Conservation (phyloP, 805 yeast species). For the Yamadazyma tumulicola region DNA sequence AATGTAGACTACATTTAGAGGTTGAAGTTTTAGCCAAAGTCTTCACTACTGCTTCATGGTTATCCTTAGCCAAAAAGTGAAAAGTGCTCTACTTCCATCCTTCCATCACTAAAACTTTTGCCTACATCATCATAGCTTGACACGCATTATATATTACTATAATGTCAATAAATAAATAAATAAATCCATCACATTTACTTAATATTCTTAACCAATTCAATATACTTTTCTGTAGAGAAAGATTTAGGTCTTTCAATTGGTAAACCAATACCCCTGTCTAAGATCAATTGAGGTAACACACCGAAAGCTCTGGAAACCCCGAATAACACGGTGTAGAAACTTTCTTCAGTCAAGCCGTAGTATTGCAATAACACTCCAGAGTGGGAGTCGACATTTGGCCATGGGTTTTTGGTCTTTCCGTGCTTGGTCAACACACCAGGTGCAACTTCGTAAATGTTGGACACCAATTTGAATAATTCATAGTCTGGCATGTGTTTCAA, state of each 20-base stretch:
- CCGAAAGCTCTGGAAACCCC: slow-evolving; percentile 83
- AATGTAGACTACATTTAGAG: too few species aligned
- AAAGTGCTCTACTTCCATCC: too few species aligned
- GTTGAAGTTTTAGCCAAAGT: too few species aligned
- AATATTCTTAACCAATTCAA: slow-evolving; percentile 64
- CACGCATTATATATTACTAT: background rate
- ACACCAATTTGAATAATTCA: slow-evolving; percentile 63
- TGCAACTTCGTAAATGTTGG: slow-evolving; percentile 63
- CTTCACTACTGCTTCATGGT: too few species aligned
- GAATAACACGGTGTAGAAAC: slow-evolving; percentile 76
- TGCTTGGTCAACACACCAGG: slow-evolving; percentile 72
- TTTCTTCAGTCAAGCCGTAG: slow-evolving; percentile 70
- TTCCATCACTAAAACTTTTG: too few species aligned
- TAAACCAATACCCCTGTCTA: slow-evolving; percentile 73
- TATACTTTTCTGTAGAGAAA: slow-evolving; percentile 90
- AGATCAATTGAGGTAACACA: slow-evolving; percentile 71
- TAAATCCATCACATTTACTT: slow-evolving; percentile 9
- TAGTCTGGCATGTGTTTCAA: slow-evolving; percentile 58
- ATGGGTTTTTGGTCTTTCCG: slow-evolving; percentile 84
- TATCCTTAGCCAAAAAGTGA: background rate
- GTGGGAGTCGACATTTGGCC: slow-evolving; percentile 79
- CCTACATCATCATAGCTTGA: too few species aligned
- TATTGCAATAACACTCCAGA: slow-evolving; percentile 77
- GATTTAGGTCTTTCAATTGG: slow-evolving; percentile 85
- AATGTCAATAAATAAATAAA: slow-evolving; percentile 10